A percentile compares a stretch with the other conserved stretches of the same genome.
Evolutionary conservation across 768 basidiomycete species (phyloP).

Genomic region (Dentipellis sp.): DNA sequence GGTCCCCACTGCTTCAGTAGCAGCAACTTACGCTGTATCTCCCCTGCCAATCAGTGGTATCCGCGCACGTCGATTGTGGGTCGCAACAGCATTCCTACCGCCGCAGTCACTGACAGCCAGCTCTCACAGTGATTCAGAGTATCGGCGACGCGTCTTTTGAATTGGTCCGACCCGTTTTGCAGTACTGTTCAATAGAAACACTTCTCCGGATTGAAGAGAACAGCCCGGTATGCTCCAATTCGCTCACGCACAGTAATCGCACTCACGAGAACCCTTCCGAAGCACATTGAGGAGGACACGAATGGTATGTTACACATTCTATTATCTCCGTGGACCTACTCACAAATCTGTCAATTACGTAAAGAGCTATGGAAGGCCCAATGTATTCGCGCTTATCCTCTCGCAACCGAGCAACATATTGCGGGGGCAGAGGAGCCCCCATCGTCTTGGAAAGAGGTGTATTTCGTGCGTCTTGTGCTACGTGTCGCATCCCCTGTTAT

Average conservation of each 20-base stretch:
- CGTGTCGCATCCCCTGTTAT: slow-evolving; percentile 4
- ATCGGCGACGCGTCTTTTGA: slow-evolving; percentile 58
- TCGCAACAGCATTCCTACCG: slow-evolving; percentile 4
- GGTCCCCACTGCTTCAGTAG: slow-evolving; percentile 1
- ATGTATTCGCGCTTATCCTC: slow-evolving; percentile 7
- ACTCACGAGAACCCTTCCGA: slow-evolving; percentile 1
- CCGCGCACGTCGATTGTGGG: slow-evolving; percentile 53
- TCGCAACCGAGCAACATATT: slow-evolving; percentile 3
- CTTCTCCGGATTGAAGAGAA: slow-evolving; percentile 58
- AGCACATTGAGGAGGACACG: slow-evolving; percentile 13
- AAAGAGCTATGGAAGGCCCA: slow-evolving; percentile 14
- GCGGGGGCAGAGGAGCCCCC: not conserved
- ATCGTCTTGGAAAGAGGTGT: slow-evolving; percentile 10
- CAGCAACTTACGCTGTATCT: not conserved
- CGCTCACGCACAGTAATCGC: not conserved
- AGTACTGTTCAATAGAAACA: slow-evolving; percentile 63
- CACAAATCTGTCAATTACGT: not conserved
- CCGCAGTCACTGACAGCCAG: not conserved
- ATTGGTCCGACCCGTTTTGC: slow-evolving; percentile 65
- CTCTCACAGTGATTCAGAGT: slow-evolving; percentile 44
- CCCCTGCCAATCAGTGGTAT: slow-evolving; percentile 36
- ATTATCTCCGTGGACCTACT: not conserved
- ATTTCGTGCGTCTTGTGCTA: slow-evolving; percentile 6
- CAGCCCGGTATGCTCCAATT: slow-evolving; percentile 48
- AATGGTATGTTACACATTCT: slow-evolving; percentile 8